A percentile compares a stretch with the other conserved stretches of the same genome.
Evolutionary conservation across 306 rosid species (phyloP).

Genomic region (Quercus variabilis): DNA sequence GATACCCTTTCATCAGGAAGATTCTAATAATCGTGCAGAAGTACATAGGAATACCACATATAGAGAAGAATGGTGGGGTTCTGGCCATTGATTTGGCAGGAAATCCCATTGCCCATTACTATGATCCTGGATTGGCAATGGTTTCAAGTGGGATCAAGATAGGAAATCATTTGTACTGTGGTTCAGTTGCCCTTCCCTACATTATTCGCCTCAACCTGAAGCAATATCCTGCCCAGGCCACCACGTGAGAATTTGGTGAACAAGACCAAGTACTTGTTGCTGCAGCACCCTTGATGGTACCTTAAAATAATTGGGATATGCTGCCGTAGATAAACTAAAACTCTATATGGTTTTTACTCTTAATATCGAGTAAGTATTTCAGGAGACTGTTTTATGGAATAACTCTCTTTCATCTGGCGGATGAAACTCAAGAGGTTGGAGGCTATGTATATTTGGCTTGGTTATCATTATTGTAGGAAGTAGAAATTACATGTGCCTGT

Average conservation of each 20-base stretch:
- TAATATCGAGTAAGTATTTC: too few relatives aligned
- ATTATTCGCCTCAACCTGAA: conserved; percentile 47
- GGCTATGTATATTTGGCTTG: too few relatives aligned
- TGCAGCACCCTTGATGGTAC: not conserved
- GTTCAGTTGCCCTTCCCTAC: conserved; percentile 39
- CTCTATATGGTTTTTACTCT: not conserved
- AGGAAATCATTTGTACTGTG: conserved; percentile 57
- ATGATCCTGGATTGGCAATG: conserved; percentile 37
- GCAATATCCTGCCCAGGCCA: conserved; percentile 40
- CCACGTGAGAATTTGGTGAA: conserved; percentile 6
- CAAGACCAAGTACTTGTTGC: not conserved
- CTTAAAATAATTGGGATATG: not conserved
- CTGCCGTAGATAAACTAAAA: not conserved
- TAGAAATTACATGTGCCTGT: too few relatives aligned
- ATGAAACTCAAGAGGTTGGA: too few relatives aligned
- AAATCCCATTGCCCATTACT: conserved; percentile 37
- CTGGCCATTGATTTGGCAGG: conserved; percentile 59
- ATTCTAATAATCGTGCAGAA: conserved; percentile 21
- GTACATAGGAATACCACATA: not conserved
- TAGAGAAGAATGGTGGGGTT: conserved; percentile 52
- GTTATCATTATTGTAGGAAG: too few relatives aligned
- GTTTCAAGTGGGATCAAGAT: conserved; percentile 58
- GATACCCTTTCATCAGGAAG: conserved; percentile 60
- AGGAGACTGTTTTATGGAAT: rapidly evolving
- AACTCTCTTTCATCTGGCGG: too few relatives aligned